Conservation (phyloP, 164 flowering plant species). For the Macadamia integrifolia region DNA sequence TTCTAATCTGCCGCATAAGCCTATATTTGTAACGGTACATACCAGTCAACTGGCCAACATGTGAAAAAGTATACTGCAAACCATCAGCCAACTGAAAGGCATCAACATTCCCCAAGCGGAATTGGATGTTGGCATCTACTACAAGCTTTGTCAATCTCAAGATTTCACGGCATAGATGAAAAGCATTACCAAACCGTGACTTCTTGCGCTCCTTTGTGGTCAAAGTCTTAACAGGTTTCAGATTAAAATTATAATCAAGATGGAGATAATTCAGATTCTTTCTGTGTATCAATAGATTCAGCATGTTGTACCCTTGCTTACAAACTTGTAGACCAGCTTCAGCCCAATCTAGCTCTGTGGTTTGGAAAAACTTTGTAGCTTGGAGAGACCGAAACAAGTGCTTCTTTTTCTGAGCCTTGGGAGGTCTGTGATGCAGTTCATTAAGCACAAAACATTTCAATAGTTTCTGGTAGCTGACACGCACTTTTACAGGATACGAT, state of each 20-base stretch:
- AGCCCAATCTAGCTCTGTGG: conserved; percentile 98
- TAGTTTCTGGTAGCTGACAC: conserved; percentile 95
- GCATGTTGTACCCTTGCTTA: conserved; percentile 98
- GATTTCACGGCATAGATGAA: conserved; percentile 97
- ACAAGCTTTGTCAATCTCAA: conserved; percentile 94
- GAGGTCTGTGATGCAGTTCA: conserved; percentile 97
- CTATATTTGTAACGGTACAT: conserved; percentile 99
- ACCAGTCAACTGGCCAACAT: conserved; percentile 99
- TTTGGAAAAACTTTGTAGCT: conserved; percentile 94
- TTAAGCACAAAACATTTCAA: conserved; percentile 95
- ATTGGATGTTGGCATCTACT: conserved; percentile 98
- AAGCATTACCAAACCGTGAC: conserved; percentile 99
- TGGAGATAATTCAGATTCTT: conserved; percentile 96
- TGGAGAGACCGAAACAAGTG: conserved; percentile 90
- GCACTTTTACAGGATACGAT: conserved; percentile 94
- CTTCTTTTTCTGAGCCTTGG: conserved; percentile 98
- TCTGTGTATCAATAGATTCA: conserved; percentile 92
- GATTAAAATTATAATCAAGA: conserved; percentile 92
- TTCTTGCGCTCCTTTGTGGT: conserved; percentile 98
- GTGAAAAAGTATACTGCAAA: conserved; percentile 92
- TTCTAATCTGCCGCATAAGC: conserved; percentile 95
- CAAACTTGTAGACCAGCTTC: conserved; percentile 99
- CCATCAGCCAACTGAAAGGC: conserved; percentile 99
- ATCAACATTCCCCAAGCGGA: conserved; percentile 97
- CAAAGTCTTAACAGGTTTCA: conserved; percentile 97